phyloP scores from a whole-genome alignment of 164 flowering plant species.

The Piper longum region DNA sequence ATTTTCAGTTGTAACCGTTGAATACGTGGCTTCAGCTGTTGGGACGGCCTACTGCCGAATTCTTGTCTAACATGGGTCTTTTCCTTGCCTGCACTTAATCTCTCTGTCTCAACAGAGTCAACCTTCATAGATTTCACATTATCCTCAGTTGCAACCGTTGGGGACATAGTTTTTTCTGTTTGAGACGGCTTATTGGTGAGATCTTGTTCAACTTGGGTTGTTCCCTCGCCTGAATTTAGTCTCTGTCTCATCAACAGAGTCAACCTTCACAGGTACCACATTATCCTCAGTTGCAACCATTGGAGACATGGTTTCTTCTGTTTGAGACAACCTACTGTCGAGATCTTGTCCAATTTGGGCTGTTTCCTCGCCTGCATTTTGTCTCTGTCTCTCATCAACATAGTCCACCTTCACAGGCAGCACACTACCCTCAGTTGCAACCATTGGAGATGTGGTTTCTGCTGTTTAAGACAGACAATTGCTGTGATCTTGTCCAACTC shows the following conservation, averaged over 20 bases:
- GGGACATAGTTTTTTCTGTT: too few species aligned
- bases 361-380: background rate
- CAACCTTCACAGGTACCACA: background rate
- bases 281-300: too few species aligned
- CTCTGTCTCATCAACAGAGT: background rate
- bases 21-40: too few species aligned
- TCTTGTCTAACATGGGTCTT: background rate
- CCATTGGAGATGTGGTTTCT: too few species aligned
- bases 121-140: too few species aligned
- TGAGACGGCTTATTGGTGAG: background rate
- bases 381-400: background rate
- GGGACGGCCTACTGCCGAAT: background rate
- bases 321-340: background rate
- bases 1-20: too few species aligned
- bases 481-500: too few species aligned
- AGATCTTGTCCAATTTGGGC: background rate
- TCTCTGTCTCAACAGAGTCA: background rate
- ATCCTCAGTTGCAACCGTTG: too few species aligned
- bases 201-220: background rate
- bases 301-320: too few species aligned
- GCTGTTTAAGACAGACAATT: too few species aligned
- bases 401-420: background rate
- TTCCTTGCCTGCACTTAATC: background rate
- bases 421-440: too few species aligned
- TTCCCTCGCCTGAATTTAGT: too few species aligned